Evolutionary conservation across 495 filamentous ascomycete species (phyloP).

Genomic region (Penicillium pancosmium): DNA sequence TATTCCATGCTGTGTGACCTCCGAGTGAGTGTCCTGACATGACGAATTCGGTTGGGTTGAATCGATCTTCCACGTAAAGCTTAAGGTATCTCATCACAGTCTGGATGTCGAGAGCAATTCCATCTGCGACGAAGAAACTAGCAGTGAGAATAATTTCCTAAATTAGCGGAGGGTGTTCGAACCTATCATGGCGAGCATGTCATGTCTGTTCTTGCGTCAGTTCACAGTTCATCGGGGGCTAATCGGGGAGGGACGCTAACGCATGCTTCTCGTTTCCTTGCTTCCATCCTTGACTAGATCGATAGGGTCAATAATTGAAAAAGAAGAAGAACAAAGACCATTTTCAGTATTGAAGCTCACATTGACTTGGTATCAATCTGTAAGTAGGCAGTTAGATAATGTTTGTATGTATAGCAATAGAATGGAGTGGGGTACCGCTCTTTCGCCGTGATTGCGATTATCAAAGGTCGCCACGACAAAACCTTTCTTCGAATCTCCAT

Average conservation of each 20-base stretch:
- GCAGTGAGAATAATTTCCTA: background rate
- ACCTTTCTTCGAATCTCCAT: background rate
- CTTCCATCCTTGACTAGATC: slow-evolving; percentile 2
- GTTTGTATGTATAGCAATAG: background rate
- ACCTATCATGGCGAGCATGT: slow-evolving; percentile 5
- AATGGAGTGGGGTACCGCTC: background rate
- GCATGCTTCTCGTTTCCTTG: slow-evolving; percentile 3
- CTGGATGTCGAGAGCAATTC: slow-evolving; percentile 1
- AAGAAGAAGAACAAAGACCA: no score
- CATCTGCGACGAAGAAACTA: slow-evolving; percentile 1
- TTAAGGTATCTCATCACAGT: slow-evolving; percentile 1
- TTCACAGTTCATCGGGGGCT: background rate
- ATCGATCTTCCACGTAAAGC: slow-evolving; percentile 1
- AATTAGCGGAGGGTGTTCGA: background rate
- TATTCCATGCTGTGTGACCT: slow-evolving; percentile 2
- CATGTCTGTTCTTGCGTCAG: background rate
- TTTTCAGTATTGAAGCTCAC: background rate
- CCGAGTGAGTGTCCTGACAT: slow-evolving; percentile 4
- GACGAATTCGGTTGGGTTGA: slow-evolving; percentile 2
- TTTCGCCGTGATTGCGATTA: slow-evolving; percentile 5
- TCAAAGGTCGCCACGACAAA: slow-evolving; percentile 2
- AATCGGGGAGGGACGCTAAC: background rate
- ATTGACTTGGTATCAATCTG: slow-evolving; percentile 4
- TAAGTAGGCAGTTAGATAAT: background rate
- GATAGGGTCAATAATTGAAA: background rate